Conservation (phyloP, 495 filamentous ascomycete genomes). For the Diplogelasinospora grovesii region DNA sequence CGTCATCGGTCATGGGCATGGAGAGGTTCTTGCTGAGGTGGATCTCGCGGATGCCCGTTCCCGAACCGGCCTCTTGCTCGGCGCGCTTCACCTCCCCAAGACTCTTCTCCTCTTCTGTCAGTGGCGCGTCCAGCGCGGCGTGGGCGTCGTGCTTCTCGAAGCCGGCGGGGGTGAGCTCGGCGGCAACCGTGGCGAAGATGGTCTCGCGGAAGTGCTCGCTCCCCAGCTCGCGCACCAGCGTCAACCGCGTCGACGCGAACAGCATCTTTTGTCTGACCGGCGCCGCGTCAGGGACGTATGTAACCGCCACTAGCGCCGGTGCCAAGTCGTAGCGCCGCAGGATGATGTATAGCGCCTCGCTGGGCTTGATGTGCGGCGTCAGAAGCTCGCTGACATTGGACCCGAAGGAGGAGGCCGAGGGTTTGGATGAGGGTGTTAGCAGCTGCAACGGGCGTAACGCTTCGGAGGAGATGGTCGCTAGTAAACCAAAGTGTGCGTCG, state of each 20-base stretch:
- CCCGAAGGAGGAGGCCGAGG: slow-evolving; percentile 52
- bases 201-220: slow-evolving; percentile 77
- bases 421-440: slow-evolving; percentile 51
- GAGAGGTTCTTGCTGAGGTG: slow-evolving; percentile 53
- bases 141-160: slow-evolving; percentile 73
- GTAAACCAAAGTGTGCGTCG: slow-evolving; percentile 63
- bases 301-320: slow-evolving; percentile 64
- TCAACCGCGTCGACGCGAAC: slow-evolving; percentile 82
- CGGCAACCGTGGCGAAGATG: slow-evolving; percentile 68
- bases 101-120: slow-evolving; percentile 81
- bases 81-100: slow-evolving; percentile 70
- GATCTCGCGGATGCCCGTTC: slow-evolving; percentile 57
- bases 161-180: slow-evolving; percentile 62
- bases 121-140: slow-evolving; percentile 58
- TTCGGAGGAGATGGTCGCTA: slow-evolving; percentile 74
- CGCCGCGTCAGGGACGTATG: slow-evolving; percentile 85
- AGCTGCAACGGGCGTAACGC: slow-evolving; percentile 56
- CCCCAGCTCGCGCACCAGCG: slow-evolving; percentile 78
- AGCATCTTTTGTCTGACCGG: slow-evolving; percentile 94
- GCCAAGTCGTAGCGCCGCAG: slow-evolving; percentile 57
- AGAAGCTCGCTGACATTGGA: slow-evolving; percentile 52
- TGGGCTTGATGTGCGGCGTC: slow-evolving; percentile 58
- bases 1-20: slow-evolving; percentile 64
- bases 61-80: slow-evolving; percentile 70
- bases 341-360: slow-evolving; percentile 75